Percentiles rank a stretch among this genome's conserved stretches.
These are phyloP conservation scores for Ganoderma multipileum DNA, from an alignment of 1,284 basidiomycete genomes.

Conservation along the genomic window DNA sequence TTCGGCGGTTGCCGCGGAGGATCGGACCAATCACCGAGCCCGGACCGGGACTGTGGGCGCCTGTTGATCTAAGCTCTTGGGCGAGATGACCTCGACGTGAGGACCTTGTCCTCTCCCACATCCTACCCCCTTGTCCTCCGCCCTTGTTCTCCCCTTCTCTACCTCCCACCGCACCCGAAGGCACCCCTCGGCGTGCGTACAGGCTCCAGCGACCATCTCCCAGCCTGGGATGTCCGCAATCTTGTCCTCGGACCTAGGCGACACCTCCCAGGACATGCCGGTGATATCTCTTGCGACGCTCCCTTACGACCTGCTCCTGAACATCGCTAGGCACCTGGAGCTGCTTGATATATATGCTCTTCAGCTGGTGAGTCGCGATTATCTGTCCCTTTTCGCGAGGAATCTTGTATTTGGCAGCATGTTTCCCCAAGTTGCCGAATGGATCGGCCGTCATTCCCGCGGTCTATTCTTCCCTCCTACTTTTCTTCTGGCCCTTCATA, in stretches of 20 bases:
- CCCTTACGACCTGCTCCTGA: conserved; percentile 74
- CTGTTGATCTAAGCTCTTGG: conserved; percentile 18
- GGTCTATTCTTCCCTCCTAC: neutral
- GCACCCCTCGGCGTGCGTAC: neutral
- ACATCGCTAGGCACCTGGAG: conserved; percentile 66
- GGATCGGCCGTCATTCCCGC: neutral
- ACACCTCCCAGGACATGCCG: conserved; percentile 30
- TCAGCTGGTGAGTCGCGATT: conserved; percentile 58
- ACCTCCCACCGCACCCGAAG: neutral
- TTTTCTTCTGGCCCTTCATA: neutral
- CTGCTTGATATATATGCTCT: conserved; percentile 62
- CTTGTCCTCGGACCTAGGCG: conserved; percentile 20
- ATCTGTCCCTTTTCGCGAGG: neutral
- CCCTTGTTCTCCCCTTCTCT: conserved; percentile 9
- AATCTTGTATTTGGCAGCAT: neutral
- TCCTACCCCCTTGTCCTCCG: conserved; percentile 21
- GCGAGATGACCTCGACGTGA: conserved; percentile 15
- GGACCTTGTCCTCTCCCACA: conserved; percentile 31
- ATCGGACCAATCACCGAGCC: conserved; percentile 13
- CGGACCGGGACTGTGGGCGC: conserved; percentile 15
- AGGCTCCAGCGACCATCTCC: neutral
- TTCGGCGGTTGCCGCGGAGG: neutral
- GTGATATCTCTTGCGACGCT: conserved; percentile 50
- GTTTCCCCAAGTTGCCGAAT: neutral
- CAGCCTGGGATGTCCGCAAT: conserved; percentile 27